Base-by-base conservation (phyloP, 441 rosid genomes). In the Corymbia citriodora region DNA sequence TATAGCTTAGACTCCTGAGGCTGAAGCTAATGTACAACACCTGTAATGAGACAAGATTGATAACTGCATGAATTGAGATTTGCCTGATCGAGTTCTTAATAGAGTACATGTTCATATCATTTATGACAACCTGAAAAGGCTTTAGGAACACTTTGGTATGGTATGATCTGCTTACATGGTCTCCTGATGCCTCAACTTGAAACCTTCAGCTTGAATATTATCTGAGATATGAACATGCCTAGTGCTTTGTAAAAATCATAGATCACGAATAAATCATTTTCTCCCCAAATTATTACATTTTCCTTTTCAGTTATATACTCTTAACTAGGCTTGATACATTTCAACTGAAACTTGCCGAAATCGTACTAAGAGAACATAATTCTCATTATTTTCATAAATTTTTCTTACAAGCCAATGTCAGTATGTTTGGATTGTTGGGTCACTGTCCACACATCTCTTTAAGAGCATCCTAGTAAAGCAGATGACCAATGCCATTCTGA, bases 51-150 rank as follows among this genome's bases (percentile, higher is more conserved):
- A 63, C 72, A 29, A 63, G 33, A 63, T 63, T 63, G 5, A n/a
- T 18, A 63, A 29, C 13, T 63, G 72, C 36, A 63, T 63, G 18
- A 63, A 14, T 29, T 63, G 18, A 63, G 72, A 63, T 63, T 55
- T 55, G 57, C 33, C 10, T 7, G 33, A 7, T n/a, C 0, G 18
- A 14, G 33, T 63, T 18, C 18, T 29, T 63, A 9, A 14, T 14
- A 63, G 2, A 13, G 33, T 63, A 9, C 33, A 13, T 29, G 33
- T 29, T 63, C 70, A 14, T 7, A 14, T 63, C 18, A 29, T 63
- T 29, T 0, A 29, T 14, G 10, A 7, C 36, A 2, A 14, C 18
- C 33, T 63, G 0, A 0, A 1, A 63, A 63, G 17, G 9, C 0
- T 70, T 17, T 33, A 33, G 81, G 25, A 33, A 17, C 25, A 4